Conservation (phyloP, 2,329 filamentous ascomycete genomes). For the Ceratocystis variospora region DNA sequence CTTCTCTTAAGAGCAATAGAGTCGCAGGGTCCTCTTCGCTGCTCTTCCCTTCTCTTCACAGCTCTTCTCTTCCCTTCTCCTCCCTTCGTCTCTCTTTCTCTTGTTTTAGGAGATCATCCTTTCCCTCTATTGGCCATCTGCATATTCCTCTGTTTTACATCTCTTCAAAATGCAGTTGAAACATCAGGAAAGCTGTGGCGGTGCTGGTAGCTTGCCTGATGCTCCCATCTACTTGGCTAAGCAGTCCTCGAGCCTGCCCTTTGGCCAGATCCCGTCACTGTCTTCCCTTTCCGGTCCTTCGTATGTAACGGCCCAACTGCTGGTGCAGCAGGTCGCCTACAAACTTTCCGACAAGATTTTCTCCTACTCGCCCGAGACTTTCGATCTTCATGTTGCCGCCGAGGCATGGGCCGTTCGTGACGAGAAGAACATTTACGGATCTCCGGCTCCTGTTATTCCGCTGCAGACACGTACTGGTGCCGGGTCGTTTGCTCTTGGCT, state of each 20-base stretch:
- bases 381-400: constrained; percentile 74
- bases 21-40: neutral
- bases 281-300: constrained; percentile 66
- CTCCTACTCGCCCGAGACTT: constrained; percentile 86
- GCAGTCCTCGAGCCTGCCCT: constrained; percentile 40
- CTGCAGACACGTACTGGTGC: constrained; percentile 83
- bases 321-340: constrained; percentile 94
- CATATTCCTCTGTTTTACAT: neutral
- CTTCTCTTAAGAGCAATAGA: neutral
- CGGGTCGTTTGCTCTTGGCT: constrained; percentile 81
- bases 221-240: constrained; percentile 14
- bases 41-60: neutral
- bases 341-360: constrained; percentile 94
- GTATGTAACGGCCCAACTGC: constrained; percentile 82
- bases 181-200: constrained; percentile 19
- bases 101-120: neutral
- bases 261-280: constrained; percentile 41
- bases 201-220: constrained; percentile 4
- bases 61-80: neutral
- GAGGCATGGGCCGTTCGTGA: constrained; percentile 58
- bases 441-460: constrained; percentile 60
- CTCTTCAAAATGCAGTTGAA: constrained; percentile 20
- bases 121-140: neutral
- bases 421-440: constrained; percentile 70
- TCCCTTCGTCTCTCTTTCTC: neutral